Evolutionary conservation across 1,139 yeast genomes (phyloP).

Genomic region (Geotrichum citri-aurantii): DNA sequence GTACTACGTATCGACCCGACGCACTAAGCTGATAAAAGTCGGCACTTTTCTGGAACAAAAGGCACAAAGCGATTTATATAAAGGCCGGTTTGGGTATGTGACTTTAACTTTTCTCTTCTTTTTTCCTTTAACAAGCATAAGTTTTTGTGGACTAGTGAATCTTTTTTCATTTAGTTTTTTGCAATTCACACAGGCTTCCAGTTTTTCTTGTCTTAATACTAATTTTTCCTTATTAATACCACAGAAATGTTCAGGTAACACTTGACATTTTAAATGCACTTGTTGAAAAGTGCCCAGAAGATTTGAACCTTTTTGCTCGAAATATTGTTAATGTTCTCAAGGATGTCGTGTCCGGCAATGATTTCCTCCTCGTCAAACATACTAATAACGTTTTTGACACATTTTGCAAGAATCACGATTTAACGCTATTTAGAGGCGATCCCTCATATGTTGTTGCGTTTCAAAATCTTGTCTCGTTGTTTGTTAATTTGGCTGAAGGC

Average conservation of each 20-base stretch:
- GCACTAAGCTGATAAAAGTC: conserved; percentile 84
- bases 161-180: neutral
- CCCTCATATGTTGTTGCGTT: conserved; percentile 51
- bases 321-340: conserved; percentile 39
- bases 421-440: conserved; percentile 69
- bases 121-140: neutral
- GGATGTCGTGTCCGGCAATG: conserved; percentile 45
- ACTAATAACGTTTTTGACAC: conserved; percentile 44
- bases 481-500: conserved; percentile 14
- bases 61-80: conserved; percentile 56
- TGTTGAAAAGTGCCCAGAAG: conserved; percentile 71
- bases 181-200: too few relatives aligned
- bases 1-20: conserved; percentile 86
- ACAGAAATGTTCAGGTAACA: conserved; percentile 66
- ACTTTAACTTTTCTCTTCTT: too few relatives aligned
- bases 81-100: conserved; percentile 52
- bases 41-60: conserved; percentile 61
- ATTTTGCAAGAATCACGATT: conserved; percentile 62
- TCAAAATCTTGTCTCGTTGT: conserved; percentile 34
- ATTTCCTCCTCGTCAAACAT: conserved; percentile 51
- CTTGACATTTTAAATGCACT: conserved; percentile 63
- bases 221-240: neutral
- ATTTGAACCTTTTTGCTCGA: conserved; percentile 74
- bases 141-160: neutral
- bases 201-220: neutral